Evolutionary conservation across 1,139 yeast species (phyloP).

Genomic region (Suhomyces wounanorum): DNA sequence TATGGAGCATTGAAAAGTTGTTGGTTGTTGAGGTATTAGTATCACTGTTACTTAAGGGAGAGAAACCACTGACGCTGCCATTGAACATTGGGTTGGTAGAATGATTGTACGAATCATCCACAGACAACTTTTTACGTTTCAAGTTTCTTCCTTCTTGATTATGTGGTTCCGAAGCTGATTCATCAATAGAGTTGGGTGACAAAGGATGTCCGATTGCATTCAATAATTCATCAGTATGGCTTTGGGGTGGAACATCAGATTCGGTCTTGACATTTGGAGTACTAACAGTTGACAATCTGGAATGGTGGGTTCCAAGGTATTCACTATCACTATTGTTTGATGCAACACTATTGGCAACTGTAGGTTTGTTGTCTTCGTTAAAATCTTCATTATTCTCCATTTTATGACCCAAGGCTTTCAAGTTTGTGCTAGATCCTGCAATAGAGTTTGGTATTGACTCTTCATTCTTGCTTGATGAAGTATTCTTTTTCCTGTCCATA

Average conservation of each 20-base stretch:
- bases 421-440: conserved; percentile 26
- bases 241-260: conserved; percentile 3
- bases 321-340: conserved; percentile 16
- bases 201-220: conserved; percentile 34
- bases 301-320: background rate
- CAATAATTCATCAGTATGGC: conserved; percentile 7
- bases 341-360: conserved; percentile 8
- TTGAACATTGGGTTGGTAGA: conserved; percentile 48
- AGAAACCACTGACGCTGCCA: conserved; percentile 43
- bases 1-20: conserved; percentile 9
- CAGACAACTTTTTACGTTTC: conserved; percentile 47
- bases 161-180: conserved; percentile 62
- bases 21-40: conserved; percentile 42
- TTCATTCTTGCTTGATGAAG: conserved; percentile 20
- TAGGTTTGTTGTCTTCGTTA: conserved; percentile 1
- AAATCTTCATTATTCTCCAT: conserved; percentile 7
- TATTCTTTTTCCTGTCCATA: conserved; percentile 85
- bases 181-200: conserved; percentile 68
- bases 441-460: conserved; percentile 24
- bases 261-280: conserved; percentile 1
- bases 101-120: conserved; percentile 44
- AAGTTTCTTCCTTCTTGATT: conserved; percentile 43
- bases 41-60: conserved; percentile 50
- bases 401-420: conserved; percentile 14
- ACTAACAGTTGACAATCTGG: conserved; percentile 1